Evolutionary conservation across 257 asterid species (phyloP).

Genomic region (Solanum lycopersicoides): DNA sequence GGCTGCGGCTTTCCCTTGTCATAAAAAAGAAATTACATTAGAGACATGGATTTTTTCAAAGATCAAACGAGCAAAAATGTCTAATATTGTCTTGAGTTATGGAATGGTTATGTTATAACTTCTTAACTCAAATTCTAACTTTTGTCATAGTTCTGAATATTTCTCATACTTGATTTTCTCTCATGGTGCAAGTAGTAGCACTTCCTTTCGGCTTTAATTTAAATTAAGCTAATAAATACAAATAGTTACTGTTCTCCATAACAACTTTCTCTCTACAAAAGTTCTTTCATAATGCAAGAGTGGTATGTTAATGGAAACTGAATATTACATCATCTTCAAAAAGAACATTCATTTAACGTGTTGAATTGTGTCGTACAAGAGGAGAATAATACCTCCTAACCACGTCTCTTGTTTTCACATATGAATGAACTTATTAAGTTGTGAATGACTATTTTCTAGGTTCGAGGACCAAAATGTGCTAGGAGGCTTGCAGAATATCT

Average conservation of each 20-base stretch:
- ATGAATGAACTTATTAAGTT: not conserved
- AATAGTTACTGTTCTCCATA: not conserved
- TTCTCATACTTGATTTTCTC: not conserved
- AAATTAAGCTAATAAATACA: not conserved
- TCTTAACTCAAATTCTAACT: not conserved
- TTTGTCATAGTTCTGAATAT: not conserved
- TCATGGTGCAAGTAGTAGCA: not conserved
- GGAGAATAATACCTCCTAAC: not conserved
- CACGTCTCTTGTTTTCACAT: not conserved
- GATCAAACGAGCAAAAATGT: not conserved
- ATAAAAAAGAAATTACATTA: not conserved
- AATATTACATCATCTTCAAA: not conserved
- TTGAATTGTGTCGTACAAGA: not conserved
- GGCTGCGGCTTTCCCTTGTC: no score
- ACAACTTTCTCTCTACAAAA: not conserved
- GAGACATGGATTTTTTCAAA: not conserved
- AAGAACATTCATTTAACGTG: not conserved
- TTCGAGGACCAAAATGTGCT: slow-evolving; percentile 96
- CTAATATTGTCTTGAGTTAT: not conserved
- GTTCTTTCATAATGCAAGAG: not conserved
- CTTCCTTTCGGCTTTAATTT: not conserved
- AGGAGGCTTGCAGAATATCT: slow-evolving; percentile 66
- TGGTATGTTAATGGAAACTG: not conserved
- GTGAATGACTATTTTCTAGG: slow-evolving; percentile 28
- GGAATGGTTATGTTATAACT: not conserved